phyloP scores from a whole-genome alignment of 179 eudicot genomes.

The Silene noctiflora region DNA sequence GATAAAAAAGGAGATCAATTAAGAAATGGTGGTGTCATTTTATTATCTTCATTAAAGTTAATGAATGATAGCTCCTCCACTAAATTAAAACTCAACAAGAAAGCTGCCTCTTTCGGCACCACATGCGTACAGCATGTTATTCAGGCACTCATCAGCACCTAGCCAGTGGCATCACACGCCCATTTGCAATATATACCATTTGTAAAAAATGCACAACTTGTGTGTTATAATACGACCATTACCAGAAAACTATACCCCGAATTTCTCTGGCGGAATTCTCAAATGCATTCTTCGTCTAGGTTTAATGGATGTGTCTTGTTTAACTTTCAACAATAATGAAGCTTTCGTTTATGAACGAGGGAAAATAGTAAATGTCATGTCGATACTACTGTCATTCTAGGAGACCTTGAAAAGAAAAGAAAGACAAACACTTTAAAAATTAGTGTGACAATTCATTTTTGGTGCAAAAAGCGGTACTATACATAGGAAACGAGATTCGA shows the following conservation, averaged over 20 bases:
- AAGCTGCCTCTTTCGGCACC: conserved; percentile 26
- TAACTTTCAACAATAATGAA: background rate
- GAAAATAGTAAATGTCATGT: background rate
- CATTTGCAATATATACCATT: conserved; percentile 12
- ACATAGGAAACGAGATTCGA: too few relatives aligned
- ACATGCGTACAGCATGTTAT: conserved; percentile 24
- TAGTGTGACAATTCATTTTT: background rate
- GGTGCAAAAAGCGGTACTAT: background rate
- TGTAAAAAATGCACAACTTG: background rate
- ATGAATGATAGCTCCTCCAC: conserved; percentile 17
- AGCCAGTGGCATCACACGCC: conserved; percentile 12
- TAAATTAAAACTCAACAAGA: background rate
- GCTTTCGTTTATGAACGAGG: too few relatives aligned
- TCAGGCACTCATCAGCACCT: conserved; percentile 10
- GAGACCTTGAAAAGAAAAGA: background rate
- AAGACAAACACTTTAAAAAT: background rate
- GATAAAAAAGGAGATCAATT: conserved; percentile 8
- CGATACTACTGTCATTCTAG: background rate
- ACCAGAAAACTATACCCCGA: too few relatives aligned
- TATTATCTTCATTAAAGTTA: conserved; percentile 12
- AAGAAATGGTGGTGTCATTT: conserved; percentile 15
- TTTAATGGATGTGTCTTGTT: background rate
- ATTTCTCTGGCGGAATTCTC: too few relatives aligned
- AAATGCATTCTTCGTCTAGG: background rate
- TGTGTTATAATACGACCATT: conserved; percentile 8